Percentiles rank a stretch among this genome's conserved stretches.
These are phyloP conservation scores for Leptosphaerulina australis DNA, from an alignment of 2,329 filamentous ascomycete genomes.

Conservation along the genomic window DNA sequence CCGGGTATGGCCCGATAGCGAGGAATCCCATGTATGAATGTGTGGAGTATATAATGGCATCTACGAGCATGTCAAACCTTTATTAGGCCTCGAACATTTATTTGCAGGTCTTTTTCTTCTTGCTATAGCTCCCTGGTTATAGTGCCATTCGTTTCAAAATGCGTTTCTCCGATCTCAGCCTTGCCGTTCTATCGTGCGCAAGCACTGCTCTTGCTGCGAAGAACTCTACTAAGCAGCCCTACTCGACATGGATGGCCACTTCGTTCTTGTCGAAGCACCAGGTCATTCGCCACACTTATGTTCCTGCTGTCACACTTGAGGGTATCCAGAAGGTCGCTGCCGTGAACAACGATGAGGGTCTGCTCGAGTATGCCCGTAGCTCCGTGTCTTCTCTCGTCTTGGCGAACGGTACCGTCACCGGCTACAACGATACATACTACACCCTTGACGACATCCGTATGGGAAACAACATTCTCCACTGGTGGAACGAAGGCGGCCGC, in stretches of 20 bases:
- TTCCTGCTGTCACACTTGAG: constrained; percentile 55
- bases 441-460: constrained; percentile 59
- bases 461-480: constrained; percentile 60
- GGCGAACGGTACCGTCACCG: constrained; percentile 55
- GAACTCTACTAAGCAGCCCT: constrained; percentile 30
- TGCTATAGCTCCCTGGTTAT: constrained; percentile 16
- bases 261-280: constrained; percentile 54
- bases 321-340: constrained; percentile 56
- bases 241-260: constrained; percentile 54
- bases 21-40: constrained; percentile 1
- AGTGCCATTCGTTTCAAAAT: constrained; percentile 25
- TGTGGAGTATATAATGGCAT: constrained; percentile 12
- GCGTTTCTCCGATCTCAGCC: constrained; percentile 33
- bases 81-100: constrained; percentile 8
- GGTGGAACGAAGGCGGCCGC: constrained; percentile 51
- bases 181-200: constrained; percentile 30
- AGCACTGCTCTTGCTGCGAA: constrained; percentile 32
- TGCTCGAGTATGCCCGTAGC: constrained; percentile 53
- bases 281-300: constrained; percentile 53
- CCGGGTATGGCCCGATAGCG: constrained; percentile 8
- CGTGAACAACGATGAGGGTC: constrained; percentile 51
- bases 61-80: constrained; percentile 5
- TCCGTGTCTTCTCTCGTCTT: constrained; percentile 57
- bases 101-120: constrained; percentile 8
- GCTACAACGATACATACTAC: constrained; percentile 57